Evolutionary conservation across 441 rosid genomes (phyloP), one percentile per base, ranked within the genome.

Genomic region (Gossypium davidsonii): DNA sequence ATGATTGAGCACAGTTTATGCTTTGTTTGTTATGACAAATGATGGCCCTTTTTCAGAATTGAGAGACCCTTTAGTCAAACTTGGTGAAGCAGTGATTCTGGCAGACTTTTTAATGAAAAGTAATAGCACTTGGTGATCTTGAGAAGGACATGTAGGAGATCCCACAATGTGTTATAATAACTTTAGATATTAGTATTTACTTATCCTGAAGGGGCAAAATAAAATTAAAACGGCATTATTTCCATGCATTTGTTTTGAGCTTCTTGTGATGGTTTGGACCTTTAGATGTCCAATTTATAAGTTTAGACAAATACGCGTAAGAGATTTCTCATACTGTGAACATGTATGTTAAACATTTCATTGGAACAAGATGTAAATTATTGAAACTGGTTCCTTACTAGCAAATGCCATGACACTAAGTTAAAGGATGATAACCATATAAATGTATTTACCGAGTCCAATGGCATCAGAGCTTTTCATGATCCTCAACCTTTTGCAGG

Each of bases 401-500:
- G 48, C 28, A 5, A 20, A 70, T 34, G 62, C n/a, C 28, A 2
- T 20, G 21, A 12, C 31, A 20, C 7, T 7, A 1, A 14, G 15
- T 44, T 17, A 3, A 55, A 20, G 26, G n/a, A 77, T 5, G 17
- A 46, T 5, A 8, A 59, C 25, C 20, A 17, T 12, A 10, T 0
- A 12, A 21, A 63, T 23, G 26, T 31, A 70, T 75, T 12, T 65
- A 85, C 88, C 88, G 18, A 85, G 79, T 63, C 88, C 88, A 48
- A 85, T 85, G 61, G 88, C 88, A 82, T 85, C 88, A 3, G 82
- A 75, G 76, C 88, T 79, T 75, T 85, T 85, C 88, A 85, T 85
- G 67, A 85, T 80, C 77, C 88, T 77, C 70, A 85, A 67, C 73
- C 84, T 85, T 79, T 76, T 85, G 78, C 88, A 83, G 17, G 85